Conservation (phyloP, 345 rosid species). For the Eucalyptus microcorys region DNA sequence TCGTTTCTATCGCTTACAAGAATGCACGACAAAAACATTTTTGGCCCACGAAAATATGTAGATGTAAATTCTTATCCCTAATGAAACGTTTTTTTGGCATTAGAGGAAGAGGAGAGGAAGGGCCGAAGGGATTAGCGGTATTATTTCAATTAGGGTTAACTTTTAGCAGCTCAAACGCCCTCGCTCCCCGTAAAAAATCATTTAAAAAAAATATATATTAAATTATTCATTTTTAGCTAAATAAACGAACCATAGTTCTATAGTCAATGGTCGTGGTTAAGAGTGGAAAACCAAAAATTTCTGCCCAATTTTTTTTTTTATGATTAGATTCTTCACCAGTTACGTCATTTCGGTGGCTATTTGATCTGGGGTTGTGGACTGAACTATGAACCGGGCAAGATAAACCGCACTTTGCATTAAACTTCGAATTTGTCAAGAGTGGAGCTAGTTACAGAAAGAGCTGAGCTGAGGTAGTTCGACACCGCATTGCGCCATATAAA, state of each 20-base stretch:
- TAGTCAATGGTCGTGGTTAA: background rate
- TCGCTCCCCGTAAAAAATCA: too few species aligned
- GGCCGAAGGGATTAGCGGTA: too few species aligned
- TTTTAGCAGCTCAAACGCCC: too few species aligned
- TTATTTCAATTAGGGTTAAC: too few species aligned
- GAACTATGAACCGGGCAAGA: background rate
- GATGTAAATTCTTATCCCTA: background rate
- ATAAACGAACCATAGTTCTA: accelerated
- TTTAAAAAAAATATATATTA: accelerated
- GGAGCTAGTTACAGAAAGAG: background rate
- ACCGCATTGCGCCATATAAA: background rate
- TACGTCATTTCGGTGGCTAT: background rate
- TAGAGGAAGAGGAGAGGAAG: too few species aligned
- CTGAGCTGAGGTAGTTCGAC: background rate
- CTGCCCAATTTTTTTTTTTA: too few species aligned
- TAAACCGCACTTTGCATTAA: background rate
- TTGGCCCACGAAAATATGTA: background rate
- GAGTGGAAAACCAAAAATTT: background rate
- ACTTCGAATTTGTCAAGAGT: background rate
- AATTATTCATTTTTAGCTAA: background rate
- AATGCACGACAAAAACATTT: background rate
- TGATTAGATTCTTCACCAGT: background rate
- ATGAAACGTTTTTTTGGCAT: background rate
- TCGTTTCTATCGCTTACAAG: background rate
- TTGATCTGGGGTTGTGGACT: background rate